Percentiles rank a stretch among this genome's conserved stretches.
These are phyloP conservation scores for Globisporangium ultimum DNA, from an alignment of 352 stramenopile species.

Conservation along the genomic window DNA sequence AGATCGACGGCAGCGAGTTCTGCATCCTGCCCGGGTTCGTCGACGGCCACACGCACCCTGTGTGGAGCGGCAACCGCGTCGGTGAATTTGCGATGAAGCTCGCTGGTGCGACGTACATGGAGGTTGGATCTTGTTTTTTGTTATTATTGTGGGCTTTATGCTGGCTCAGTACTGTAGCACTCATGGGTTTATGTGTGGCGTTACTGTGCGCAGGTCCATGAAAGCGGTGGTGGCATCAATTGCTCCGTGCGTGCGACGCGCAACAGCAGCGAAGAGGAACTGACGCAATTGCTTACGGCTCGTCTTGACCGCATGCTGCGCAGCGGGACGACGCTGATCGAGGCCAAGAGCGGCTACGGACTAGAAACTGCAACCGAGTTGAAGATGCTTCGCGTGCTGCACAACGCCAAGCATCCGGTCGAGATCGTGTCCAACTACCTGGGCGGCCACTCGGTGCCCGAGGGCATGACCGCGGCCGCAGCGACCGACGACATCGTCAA, in stretches of 20 bases:
- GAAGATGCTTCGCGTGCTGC: conserved; percentile 84
- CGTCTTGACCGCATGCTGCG: conserved; percentile 75
- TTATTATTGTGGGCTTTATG: too few relatives aligned
- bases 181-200: conserved; percentile 3
- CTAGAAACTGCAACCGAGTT: conserved; percentile 79
- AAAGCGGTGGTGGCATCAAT: conserved; percentile 76
- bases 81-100: conserved; percentile 88
- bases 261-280: conserved; percentile 58
- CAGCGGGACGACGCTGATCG: conserved; percentile 69
- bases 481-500: conserved; percentile 69
- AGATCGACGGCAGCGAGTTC: conserved; percentile 63
- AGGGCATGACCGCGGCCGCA: conserved; percentile 57
- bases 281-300: conserved; percentile 40
- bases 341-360: conserved; percentile 84
- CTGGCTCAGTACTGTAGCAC: too few relatives aligned
- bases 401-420: conserved; percentile 51
- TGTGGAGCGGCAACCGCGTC: conserved; percentile 84
- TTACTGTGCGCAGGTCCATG: conserved; percentile 32
- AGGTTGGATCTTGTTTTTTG: conserved; percentile 13
- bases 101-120: conserved; percentile 82
- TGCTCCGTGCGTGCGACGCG: conserved; percentile 73
- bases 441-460: conserved; percentile 71
- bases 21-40: conserved; percentile 79
- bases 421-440: conserved; percentile 82
- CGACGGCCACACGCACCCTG: conserved; percentile 80